phyloP scores from a whole-genome alignment of 768 basidiomycete genomes.

The Lactarius hengduanensis region DNA sequence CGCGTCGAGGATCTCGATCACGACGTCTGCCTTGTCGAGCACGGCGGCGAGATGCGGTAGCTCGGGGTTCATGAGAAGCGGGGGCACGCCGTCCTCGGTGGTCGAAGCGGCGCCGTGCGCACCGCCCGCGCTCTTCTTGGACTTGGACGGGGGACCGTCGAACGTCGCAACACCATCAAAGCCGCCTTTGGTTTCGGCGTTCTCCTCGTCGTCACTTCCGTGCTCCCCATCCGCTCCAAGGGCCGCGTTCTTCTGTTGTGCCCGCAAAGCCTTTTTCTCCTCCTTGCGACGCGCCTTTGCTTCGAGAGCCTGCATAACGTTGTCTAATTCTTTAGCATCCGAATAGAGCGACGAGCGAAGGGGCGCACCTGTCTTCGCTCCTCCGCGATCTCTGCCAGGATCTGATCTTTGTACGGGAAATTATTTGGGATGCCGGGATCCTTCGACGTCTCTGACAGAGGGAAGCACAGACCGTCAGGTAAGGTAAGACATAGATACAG shows the following conservation, averaged over 20 bases:
- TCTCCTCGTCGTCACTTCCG: conserved; percentile 31
- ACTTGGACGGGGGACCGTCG: conserved; percentile 9
- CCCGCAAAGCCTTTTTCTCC: conserved; percentile 53
- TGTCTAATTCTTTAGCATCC: background rate
- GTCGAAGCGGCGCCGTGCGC: conserved; percentile 32
- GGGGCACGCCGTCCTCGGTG: conserved; percentile 44
- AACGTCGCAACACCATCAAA: conserved; percentile 49
- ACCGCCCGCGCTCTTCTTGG: conserved; percentile 31
- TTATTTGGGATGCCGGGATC: conserved; percentile 93
- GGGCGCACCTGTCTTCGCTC: conserved; percentile 66
- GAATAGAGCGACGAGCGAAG: background rate
- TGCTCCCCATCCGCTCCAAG: conserved; percentile 23
- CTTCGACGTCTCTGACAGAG: conserved; percentile 63
- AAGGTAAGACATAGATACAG: conserved; percentile 12
- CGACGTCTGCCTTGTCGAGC: conserved; percentile 72
- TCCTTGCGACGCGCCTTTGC: conserved; percentile 69
- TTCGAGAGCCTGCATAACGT: conserved; percentile 84
- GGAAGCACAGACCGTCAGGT: conserved; percentile 14
- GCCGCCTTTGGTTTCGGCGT: conserved; percentile 34
- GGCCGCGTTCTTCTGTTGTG: conserved; percentile 28
- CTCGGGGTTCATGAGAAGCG: conserved; percentile 56
- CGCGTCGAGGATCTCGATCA: conserved; percentile 80
- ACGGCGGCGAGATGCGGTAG: conserved; percentile 63
- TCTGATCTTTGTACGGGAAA: conserved; percentile 93
- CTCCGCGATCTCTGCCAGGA: conserved; percentile 86